Evolutionary conservation across 1,284 basidiomycete genomes (phyloP).

Genomic region (Malassezia slooffiae): DNA sequence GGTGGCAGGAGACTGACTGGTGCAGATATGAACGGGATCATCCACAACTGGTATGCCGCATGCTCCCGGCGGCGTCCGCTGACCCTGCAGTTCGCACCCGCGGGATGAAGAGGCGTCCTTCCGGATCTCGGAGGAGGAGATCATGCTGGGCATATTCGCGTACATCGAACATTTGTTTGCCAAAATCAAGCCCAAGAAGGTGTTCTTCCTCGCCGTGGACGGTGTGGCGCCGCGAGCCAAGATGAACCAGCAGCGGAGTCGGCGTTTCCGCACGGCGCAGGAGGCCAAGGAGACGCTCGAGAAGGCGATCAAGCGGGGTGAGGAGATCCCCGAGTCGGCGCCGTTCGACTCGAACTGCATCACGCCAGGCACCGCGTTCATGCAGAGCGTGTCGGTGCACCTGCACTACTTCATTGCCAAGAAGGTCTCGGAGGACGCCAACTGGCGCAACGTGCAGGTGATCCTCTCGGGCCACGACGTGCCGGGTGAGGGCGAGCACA

Average conservation of each 20-base stretch:
- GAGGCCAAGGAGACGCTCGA: slow-evolving; percentile 78
- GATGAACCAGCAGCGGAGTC: slow-evolving; percentile 84
- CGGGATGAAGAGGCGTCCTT: slow-evolving; percentile 92
- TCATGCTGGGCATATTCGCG: slow-evolving; percentile 89
- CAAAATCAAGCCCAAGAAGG: slow-evolving; percentile 91
- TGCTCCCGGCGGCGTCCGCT: background rate
- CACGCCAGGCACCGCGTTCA: slow-evolving; percentile 92
- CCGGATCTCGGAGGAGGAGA: slow-evolving; percentile 80
- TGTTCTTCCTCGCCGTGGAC: slow-evolving; percentile 85
- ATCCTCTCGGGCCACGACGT: slow-evolving; percentile 94
- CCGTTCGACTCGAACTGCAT: slow-evolving; percentile 99
- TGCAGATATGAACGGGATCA: slow-evolving; percentile 89
- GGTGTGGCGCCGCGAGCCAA: slow-evolving; percentile 96
- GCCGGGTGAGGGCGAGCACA: slow-evolving; percentile 98
- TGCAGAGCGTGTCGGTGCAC: slow-evolving; percentile 79
- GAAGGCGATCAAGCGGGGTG: slow-evolving; percentile 75
- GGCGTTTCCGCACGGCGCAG: slow-evolving; percentile 87
- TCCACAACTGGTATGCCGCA: slow-evolving; percentile 54
- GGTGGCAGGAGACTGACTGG: background rate
- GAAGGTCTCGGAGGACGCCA: slow-evolving; percentile 43
- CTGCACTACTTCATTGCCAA: slow-evolving; percentile 74
- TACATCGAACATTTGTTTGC: slow-evolving; percentile 95
- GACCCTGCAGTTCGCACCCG: slow-evolving; percentile 83
- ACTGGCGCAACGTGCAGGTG: slow-evolving; percentile 78
- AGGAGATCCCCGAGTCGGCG: slow-evolving; percentile 80